These are phyloP conservation scores for Azolla pinnata DNA, from an alignment of 75 land plant species.

Conservation along the genomic window DNA sequence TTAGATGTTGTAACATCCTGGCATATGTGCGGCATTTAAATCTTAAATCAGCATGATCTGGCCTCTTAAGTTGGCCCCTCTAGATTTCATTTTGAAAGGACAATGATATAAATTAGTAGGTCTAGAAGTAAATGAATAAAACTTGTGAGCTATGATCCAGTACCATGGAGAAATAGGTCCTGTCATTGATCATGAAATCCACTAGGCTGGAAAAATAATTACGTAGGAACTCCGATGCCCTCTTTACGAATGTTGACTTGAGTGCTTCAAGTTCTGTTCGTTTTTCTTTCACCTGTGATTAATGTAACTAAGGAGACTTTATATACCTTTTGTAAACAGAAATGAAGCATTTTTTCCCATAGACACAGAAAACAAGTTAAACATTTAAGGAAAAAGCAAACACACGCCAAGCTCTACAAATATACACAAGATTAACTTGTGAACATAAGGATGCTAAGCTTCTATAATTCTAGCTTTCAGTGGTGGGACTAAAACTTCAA, in stretches of 20 bases:
- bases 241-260: constrained; percentile 72
- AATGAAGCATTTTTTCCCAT: too few relatives aligned
- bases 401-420: too few relatives aligned
- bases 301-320: too few relatives aligned
- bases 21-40: constrained; percentile 98
- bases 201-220: constrained; percentile 91
- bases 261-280: constrained; percentile 77
- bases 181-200: constrained; percentile 95
- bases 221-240: constrained; percentile 89
- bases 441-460: too few relatives aligned
- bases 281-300: constrained; percentile 98
- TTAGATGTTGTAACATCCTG: constrained; percentile 85
- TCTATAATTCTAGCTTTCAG: too few relatives aligned
- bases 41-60: constrained; percentile 95
- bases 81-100: constrained; percentile 16
- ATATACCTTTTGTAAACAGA: too few relatives aligned
- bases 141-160: too few relatives aligned
- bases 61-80: constrained; percentile 93
- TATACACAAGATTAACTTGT: too few relatives aligned
- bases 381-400: too few relatives aligned
- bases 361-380: too few relatives aligned
- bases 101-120: constrained; percentile 3
- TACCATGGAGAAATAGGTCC: constrained; percentile 94
- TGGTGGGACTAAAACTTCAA: too few relatives aligned
- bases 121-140: too few relatives aligned